These are phyloP conservation scores for Candida rishiriensis DNA, from an alignment of 805 yeast species.

Conservation along the genomic window DNA sequence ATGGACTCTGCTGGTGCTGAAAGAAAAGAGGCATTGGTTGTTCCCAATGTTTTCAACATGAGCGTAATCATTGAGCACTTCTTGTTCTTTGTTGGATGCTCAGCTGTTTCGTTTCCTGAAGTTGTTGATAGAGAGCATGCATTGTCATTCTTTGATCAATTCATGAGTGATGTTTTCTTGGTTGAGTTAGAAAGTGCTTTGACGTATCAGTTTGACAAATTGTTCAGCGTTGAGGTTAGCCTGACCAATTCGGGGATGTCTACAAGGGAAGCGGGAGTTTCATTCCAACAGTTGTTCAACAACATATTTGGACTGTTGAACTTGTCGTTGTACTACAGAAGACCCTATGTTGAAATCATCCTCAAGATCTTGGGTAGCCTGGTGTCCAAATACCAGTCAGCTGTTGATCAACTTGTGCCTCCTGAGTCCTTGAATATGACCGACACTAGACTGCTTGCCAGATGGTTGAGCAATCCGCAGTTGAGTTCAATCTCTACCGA, in stretches of 20 bases:
- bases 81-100: constrained; percentile 60
- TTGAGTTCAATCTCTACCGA: constrained; percentile 29
- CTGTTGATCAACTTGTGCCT: constrained; percentile 24
- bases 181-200: constrained; percentile 60
- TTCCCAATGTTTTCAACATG: constrained; percentile 74
- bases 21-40: constrained; percentile 60
- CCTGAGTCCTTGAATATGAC: constrained; percentile 9
- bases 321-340: constrained; percentile 55
- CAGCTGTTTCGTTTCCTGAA: constrained; percentile 38
- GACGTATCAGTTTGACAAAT: constrained; percentile 45
- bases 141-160: constrained; percentile 50
- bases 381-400: constrained; percentile 31
- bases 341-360: constrained; percentile 46
- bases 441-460: constrained; percentile 13
- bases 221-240: constrained; percentile 29
- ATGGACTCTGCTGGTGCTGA: constrained; percentile 54
- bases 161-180: constrained; percentile 61
- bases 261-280: constrained; percentile 40
- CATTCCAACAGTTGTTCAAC: constrained; percentile 43
- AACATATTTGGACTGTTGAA: constrained; percentile 50
- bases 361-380: constrained; percentile 38
- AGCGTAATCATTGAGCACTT: constrained; percentile 71
- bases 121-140: constrained; percentile 19
- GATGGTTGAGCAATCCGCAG: constrained; percentile 34
- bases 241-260: constrained; percentile 30